Evolutionary conservation across 257 asterid species (phyloP).

Genomic region (Capsicum baccatum): DNA sequence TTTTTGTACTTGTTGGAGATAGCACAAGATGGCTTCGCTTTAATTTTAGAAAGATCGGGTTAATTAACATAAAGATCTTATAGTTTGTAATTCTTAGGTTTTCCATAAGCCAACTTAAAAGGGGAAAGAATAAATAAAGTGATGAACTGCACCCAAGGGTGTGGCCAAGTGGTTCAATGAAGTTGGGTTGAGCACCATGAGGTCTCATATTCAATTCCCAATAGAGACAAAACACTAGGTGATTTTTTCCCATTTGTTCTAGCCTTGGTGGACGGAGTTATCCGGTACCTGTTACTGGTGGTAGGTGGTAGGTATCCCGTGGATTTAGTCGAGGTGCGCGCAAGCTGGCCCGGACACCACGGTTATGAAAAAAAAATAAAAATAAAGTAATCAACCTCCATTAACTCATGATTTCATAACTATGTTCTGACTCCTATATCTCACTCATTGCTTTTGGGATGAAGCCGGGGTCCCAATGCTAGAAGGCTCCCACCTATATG

Average conservation of each 20-base stretch:
- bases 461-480: not conserved
- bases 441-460: not conserved
- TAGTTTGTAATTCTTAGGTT: not conserved
- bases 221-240: too few species aligned
- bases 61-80: not conserved
- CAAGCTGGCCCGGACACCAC: too few species aligned
- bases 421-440: not conserved
- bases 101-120: not conserved
- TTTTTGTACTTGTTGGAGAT: constrained; percentile 18
- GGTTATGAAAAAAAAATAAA: too few species aligned
- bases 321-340: too few species aligned
- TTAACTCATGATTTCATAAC: not conserved
- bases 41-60: not conserved
- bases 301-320: too few species aligned
- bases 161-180: too few species aligned
- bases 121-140: not conserved
- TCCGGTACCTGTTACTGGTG: too few species aligned
- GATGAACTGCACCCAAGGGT: too few species aligned
- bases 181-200: too few species aligned
- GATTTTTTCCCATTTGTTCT: too few species aligned
- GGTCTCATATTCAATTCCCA: too few species aligned
- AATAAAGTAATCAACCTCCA: not conserved
- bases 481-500: not conserved
- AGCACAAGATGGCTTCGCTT: not conserved
- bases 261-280: too few species aligned